Conservation (phyloP, 768 basidiomycete species). For the Mycena galopus region DNA sequence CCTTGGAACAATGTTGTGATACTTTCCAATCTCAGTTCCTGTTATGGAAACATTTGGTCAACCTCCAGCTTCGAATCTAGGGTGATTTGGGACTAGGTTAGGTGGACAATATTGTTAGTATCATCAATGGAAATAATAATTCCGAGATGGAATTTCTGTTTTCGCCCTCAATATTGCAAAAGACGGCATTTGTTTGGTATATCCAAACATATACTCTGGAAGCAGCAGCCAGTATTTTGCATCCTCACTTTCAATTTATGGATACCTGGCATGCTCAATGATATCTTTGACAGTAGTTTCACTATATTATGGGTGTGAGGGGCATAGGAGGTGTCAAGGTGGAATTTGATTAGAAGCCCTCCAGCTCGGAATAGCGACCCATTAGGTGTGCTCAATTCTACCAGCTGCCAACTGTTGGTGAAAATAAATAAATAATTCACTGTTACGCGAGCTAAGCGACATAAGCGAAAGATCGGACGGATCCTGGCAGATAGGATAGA, state of each 20-base stretch:
- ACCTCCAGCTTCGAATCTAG: no score
- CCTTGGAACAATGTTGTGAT: no score
- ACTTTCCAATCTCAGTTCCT: no score
- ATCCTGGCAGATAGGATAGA: neutral
- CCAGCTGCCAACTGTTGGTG: no score
- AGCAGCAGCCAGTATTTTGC: no score
- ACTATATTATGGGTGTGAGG: neutral
- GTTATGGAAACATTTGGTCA: no score
- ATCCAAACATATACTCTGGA: no score
- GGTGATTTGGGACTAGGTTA: no score
- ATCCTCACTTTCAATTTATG: neutral
- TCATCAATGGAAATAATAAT: no score
- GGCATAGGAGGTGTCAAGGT: neutral
- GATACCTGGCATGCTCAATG: neutral
- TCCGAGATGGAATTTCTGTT: no score
- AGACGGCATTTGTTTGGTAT: neutral
- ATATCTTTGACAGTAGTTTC: neutral
- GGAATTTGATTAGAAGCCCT: neutral
- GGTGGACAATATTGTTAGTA: no score
- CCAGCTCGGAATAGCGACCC: neutral
- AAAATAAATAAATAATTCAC: neutral
- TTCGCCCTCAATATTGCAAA: neutral
- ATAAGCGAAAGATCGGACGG: neutral
- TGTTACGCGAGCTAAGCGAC: neutral
- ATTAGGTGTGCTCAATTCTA: neutral